These are phyloP conservation scores for Clonostachys byssicola DNA, from an alignment of 2,329 filamentous ascomycete genomes.

Conservation along the genomic window DNA sequence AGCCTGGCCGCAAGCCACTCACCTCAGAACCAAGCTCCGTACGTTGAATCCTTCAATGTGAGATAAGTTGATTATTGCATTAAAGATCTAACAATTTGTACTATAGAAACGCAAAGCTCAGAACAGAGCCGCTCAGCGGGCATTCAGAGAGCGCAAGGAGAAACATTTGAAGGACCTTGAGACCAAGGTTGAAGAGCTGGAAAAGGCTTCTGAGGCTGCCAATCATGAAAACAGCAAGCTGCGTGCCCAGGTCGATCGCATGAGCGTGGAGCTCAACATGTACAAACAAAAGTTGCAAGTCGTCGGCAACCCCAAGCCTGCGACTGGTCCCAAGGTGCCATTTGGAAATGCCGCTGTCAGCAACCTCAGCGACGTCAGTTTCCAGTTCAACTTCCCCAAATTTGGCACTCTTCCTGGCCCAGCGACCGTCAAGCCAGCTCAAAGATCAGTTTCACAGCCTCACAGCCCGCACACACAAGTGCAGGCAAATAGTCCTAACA, in stretches of 20 bases:
- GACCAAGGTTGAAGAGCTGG: conserved; percentile 68
- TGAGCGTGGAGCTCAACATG: conserved; percentile 80
- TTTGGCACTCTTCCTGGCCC: conserved; percentile 70
- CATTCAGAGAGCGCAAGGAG: conserved; percentile 93
- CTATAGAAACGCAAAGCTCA: conserved; percentile 89
- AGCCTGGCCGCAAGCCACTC: conserved; percentile 91
- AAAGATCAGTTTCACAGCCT: conserved; percentile 19
- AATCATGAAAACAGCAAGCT: conserved; percentile 83
- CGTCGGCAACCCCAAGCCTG: conserved; percentile 27
- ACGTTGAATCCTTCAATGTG: conserved; percentile 36
- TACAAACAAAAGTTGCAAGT: conserved; percentile 83
- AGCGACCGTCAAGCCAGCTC: not conserved
- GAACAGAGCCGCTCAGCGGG: conserved; percentile 86
- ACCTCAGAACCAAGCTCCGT: conserved; percentile 95
- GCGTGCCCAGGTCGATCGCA: conserved; percentile 80
- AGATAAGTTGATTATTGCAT: not conserved
- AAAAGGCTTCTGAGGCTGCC: conserved; percentile 78
- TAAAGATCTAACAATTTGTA: not conserved
- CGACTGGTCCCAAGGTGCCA: conserved; percentile 31
- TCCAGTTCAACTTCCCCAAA: conserved; percentile 93
- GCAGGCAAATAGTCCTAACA: conserved; percentile 14
- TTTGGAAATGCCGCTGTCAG: conserved; percentile 45
- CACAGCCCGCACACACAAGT: conserved; percentile 20
- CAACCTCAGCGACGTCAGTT: conserved; percentile 71
- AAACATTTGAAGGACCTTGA: conserved; percentile 85